Conservation (phyloP, 2,329 filamentous ascomycete species). For the Albifimbria verrucaria region DNA sequence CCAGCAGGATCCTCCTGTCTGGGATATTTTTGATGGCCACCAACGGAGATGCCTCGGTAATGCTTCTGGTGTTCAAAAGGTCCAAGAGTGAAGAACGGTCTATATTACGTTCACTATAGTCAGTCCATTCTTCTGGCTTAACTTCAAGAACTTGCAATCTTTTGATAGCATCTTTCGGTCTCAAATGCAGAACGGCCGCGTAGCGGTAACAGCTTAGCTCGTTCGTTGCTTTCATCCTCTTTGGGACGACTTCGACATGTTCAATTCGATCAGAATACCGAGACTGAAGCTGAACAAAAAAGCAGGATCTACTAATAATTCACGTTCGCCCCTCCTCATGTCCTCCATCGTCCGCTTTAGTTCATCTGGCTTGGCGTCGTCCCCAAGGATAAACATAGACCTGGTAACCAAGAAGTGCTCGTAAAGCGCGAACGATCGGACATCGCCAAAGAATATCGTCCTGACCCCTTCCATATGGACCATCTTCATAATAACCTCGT, state of each 20-base stretch:
- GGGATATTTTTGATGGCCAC: slow-evolving; percentile 12
- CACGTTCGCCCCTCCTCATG: background rate
- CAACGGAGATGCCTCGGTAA: background rate
- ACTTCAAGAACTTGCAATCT: background rate
- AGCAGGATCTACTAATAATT: slow-evolving; percentile 19
- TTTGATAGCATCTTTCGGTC: background rate
- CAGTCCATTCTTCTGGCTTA: slow-evolving; percentile 1
- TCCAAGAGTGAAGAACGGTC: background rate
- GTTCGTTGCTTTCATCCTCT: slow-evolving; percentile 20
- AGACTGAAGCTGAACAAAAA: slow-evolving; percentile 16
- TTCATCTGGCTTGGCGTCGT: background rate
- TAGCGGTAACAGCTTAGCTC: slow-evolving; percentile 22
- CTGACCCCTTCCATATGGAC: background rate
- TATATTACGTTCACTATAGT: slow-evolving; percentile 2
- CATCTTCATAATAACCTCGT: slow-evolving; percentile 3
- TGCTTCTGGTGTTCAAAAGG: background rate
- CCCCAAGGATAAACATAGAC: background rate
- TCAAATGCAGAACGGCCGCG: slow-evolving; percentile 16
- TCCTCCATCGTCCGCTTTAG: background rate
- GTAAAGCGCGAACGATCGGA: background rate
- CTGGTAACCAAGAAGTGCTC: background rate
- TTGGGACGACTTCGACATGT: slow-evolving; percentile 21
- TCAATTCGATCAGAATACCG: slow-evolving; percentile 8
- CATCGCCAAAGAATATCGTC: background rate
- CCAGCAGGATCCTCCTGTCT: slow-evolving; percentile 22